phyloP scores from a whole-genome alignment of 2,329 filamentous ascomycete genomes.

The Delphinella strobiligena region DNA sequence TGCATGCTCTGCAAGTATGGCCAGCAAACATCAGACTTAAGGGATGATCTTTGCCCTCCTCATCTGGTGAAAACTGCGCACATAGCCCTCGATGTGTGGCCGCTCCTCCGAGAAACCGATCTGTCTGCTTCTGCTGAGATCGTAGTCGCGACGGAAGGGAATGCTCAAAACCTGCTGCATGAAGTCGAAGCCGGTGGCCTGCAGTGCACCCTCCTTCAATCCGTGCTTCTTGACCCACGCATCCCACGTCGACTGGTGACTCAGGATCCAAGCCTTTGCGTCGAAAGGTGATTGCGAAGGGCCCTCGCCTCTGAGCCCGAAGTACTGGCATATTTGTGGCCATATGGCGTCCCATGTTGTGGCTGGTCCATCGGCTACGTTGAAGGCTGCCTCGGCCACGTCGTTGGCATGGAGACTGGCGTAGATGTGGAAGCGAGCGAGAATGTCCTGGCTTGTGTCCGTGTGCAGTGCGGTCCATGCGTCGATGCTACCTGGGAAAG shows the following conservation, averaged over 20 bases:
- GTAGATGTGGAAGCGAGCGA: slow-evolving; percentile 14
- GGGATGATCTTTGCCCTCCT: too few species aligned
- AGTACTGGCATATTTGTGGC: slow-evolving; percentile 14
- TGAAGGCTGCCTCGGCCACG: slow-evolving; percentile 12
- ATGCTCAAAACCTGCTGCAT: slow-evolving; percentile 31
- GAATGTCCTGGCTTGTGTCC: slow-evolving; percentile 25
- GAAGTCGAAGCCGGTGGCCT: slow-evolving; percentile 23
- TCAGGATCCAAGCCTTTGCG: slow-evolving; percentile 22
- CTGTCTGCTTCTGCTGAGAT: slow-evolving; percentile 30
- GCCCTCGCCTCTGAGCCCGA: slow-evolving; percentile 13
- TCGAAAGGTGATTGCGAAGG: slow-evolving; percentile 18
- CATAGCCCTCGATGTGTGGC: slow-evolving; percentile 25
- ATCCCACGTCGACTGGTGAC: slow-evolving; percentile 20
- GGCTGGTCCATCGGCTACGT: slow-evolving; percentile 15
- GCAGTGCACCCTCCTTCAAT: slow-evolving; percentile 26
- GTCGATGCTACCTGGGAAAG: slow-evolving; percentile 23
- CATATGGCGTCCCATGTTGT: slow-evolving; percentile 14
- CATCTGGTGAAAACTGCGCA: slow-evolving; percentile 32
- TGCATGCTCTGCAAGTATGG: too few species aligned
- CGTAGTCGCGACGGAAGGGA: slow-evolving; percentile 34
- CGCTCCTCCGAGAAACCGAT: slow-evolving; percentile 31
- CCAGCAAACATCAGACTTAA: too few species aligned
- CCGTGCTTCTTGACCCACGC: slow-evolving; percentile 22
- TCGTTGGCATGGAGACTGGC: slow-evolving; percentile 7
- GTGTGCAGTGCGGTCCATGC: slow-evolving; percentile 22